A percentile compares a stretch with the other conserved stretches of the same genome.
These are phyloP conservation scores for Ceratopteris richardii DNA, from an alignment of 75 land plant genomes.

Conservation along the genomic window DNA sequence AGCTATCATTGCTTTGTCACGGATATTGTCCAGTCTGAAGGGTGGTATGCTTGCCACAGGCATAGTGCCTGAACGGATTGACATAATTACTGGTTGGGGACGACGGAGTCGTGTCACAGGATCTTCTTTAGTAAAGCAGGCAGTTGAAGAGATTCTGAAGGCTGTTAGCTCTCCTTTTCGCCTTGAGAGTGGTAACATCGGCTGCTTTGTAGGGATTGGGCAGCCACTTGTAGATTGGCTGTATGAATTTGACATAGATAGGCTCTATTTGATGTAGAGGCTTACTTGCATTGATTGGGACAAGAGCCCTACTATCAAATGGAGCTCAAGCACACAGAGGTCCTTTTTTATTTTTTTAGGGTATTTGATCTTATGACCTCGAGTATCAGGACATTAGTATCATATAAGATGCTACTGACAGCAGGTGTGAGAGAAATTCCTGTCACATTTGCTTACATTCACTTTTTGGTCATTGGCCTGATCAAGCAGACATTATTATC, in stretches of 20 bases:
- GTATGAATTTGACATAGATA: conserved; percentile 55
- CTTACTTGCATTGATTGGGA: neutral
- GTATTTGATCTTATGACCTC: too few species aligned
- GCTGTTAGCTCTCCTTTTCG: conserved; percentile 75
- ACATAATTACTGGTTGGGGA: conserved; percentile 98
- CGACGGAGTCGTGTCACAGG: conserved; percentile 86
- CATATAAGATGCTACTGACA: too few species aligned
- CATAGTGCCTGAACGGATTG: conserved; percentile 51
- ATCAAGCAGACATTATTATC: too few species aligned
- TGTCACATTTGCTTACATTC: too few species aligned
- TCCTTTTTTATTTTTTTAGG: too few species aligned
- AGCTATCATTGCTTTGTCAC: conserved; percentile 73
- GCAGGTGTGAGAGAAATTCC: too few species aligned
- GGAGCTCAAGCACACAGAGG: too few species aligned
- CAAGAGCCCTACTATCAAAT: too few species aligned
- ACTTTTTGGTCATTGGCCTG: too few species aligned
- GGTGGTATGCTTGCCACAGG: conserved; percentile 55
- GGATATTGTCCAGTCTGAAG: conserved; percentile 70
- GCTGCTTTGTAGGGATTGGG: conserved; percentile 89
- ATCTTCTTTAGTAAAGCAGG: conserved; percentile 73
- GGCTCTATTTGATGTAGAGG: conserved; percentile 58
- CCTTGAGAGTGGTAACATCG: conserved; percentile 67
- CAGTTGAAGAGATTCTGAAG: conserved; percentile 66
- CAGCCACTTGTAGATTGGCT: conserved; percentile 73
- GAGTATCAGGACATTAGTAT: too few species aligned